phyloP scores from a whole-genome alignment of 2,329 filamentous ascomycete species.

The Monascus ruber region DNA sequence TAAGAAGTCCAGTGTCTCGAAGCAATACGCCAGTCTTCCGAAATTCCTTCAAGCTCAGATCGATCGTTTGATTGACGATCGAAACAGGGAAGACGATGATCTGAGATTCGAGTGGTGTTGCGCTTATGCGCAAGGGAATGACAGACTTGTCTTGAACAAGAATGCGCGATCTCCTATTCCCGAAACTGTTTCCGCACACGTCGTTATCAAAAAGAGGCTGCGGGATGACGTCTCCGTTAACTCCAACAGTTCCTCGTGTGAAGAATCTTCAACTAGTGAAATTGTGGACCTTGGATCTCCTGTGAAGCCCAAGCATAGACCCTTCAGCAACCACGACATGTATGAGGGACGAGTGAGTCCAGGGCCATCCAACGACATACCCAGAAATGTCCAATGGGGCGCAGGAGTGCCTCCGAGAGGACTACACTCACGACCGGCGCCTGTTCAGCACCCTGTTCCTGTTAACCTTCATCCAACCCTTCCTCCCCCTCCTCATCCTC shows the following conservation, averaged over 20 bases:
- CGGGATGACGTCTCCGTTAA: slow-evolving; percentile 6
- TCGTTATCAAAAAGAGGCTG: slow-evolving; percentile 23
- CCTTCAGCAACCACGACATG: slow-evolving; percentile 1
- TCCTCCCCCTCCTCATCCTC: slow-evolving; percentile 2
- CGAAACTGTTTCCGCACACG: slow-evolving; percentile 21
- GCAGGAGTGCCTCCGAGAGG: not conserved
- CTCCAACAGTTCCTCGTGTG: slow-evolving; percentile 1
- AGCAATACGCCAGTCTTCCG: slow-evolving; percentile 20
- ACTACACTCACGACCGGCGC: not conserved
- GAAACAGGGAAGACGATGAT: slow-evolving; percentile 13
- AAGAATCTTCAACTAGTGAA: slow-evolving; percentile 7
- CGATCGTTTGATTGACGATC: slow-evolving; percentile 23
- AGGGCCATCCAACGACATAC: slow-evolving; percentile 1
- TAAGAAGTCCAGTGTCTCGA: slow-evolving; percentile 13
- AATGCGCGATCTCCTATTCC: slow-evolving; percentile 15
- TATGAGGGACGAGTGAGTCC: slow-evolving; percentile 2
- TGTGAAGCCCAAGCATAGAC: slow-evolving; percentile 4
- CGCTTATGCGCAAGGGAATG: slow-evolving; percentile 24
- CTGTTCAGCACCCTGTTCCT: slow-evolving; percentile 1
- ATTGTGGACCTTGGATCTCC: slow-evolving; percentile 7
- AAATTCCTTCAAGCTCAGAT: slow-evolving; percentile 21
- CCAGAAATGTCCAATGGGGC: slow-evolving; percentile 1
- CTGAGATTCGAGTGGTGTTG: slow-evolving; percentile 25
- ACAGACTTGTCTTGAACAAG: slow-evolving; percentile 16
- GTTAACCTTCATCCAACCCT: slow-evolving; percentile 4